A percentile compares a stretch with the other conserved stretches of the same genome.
Evolutionary conservation across 2,329 filamentous ascomycete species (phyloP).

Genomic region (Penicillium olsonii): DNA sequence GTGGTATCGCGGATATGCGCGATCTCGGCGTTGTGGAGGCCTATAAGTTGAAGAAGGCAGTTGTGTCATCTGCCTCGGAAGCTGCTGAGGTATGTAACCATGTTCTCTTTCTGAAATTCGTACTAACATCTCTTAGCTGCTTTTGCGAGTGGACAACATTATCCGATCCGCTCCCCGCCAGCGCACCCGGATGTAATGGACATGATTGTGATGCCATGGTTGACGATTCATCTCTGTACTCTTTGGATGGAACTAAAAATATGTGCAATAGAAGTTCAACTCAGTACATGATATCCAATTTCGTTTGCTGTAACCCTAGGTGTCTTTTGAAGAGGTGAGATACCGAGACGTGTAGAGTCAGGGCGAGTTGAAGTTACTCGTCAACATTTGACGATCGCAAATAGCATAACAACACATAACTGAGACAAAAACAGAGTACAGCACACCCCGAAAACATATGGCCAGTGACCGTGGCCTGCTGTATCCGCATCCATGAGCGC

Average conservation of each 20-base stretch:
- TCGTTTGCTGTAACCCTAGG: neutral
- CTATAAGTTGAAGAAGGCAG: constrained; percentile 98
- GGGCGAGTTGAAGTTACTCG: too few species aligned
- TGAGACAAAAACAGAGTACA: too few species aligned
- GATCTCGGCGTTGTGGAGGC: constrained; percentile 94
- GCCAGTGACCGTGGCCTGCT: too few species aligned
- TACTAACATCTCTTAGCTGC: constrained; percentile 57
- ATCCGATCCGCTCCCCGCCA: constrained; percentile 87
- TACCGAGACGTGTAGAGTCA: too few species aligned
- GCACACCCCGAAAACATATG: too few species aligned
- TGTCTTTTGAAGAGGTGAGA: neutral
- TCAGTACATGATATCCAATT: constrained; percentile 12
- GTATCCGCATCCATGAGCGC: too few species aligned
- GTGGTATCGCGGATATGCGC: constrained; percentile 92
- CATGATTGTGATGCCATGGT: constrained; percentile 23
- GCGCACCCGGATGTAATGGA: constrained; percentile 69
- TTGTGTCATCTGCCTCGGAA: constrained; percentile 93
- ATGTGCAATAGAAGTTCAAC: constrained; percentile 18
- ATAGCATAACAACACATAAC: too few species aligned
- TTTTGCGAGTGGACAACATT: constrained; percentile 95
- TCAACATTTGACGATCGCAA: too few species aligned
- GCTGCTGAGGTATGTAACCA: constrained; percentile 78
- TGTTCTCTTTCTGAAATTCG: neutral
- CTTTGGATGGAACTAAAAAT: constrained; percentile 14
- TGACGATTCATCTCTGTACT: constrained; percentile 19